These are phyloP conservation scores for Salvia miltiorrhiza DNA, from an alignment of 257 asterid genomes.

Conservation along the genomic window DNA sequence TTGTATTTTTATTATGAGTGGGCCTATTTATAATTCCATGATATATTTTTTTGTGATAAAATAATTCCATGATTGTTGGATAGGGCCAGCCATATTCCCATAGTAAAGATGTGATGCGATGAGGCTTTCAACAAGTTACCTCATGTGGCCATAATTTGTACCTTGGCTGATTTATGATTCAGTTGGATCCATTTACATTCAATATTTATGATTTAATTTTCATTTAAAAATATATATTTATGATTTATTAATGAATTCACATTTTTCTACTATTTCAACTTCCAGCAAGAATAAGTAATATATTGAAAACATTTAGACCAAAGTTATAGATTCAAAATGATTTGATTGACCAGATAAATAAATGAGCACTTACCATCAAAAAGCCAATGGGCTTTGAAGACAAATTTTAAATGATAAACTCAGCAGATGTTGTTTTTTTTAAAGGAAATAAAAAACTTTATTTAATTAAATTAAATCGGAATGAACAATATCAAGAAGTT, in stretches of 20 bases:
- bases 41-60: too few relatives aligned
- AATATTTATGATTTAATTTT: too few relatives aligned
- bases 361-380: too few relatives aligned
- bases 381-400: too few relatives aligned
- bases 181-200: not conserved
- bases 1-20: conserved; percentile 8
- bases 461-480: too few relatives aligned
- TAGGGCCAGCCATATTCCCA: conserved; percentile 17
- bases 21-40: not conserved
- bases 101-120: not conserved
- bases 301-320: not conserved
- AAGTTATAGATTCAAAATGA: not conserved
- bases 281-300: not conserved
- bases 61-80: conserved; percentile 30
- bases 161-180: not conserved
- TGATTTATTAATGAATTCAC: not conserved
- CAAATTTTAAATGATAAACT: too few relatives aligned
- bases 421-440: too few relatives aligned
- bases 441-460: too few relatives aligned
- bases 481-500: too few relatives aligned
- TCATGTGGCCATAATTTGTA: not conserved
- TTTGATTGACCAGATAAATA: not conserved
- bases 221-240: too few relatives aligned
- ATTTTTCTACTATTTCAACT: not conserved
- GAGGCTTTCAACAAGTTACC: not conserved